Conservation (phyloP, 2,329 filamentous ascomycete genomes). For the Ramularia collo-cygni region DNA sequence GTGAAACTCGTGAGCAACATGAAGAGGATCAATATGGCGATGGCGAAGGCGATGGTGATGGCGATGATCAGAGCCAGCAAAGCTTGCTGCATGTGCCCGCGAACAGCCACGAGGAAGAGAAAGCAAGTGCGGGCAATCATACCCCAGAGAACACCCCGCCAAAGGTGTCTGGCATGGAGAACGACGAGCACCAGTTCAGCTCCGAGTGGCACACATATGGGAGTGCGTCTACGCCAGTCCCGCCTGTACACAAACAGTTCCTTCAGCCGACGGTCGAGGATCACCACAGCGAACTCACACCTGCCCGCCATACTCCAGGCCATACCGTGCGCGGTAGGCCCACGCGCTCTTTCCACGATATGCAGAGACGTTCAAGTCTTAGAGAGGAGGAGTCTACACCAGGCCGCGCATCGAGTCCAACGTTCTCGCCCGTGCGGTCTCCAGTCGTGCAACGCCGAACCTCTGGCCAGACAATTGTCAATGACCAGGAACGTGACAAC, state of each 20-base stretch:
- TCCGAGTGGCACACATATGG: constrained; percentile 28
- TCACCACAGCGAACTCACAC: constrained; percentile 29
- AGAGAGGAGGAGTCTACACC: constrained; percentile 16
- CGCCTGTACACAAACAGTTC: constrained; percentile 22
- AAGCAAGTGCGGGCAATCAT: constrained; percentile 21
- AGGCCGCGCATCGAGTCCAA: constrained; percentile 25
- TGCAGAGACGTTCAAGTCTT: constrained; percentile 2
- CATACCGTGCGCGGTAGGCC: constrained; percentile 8
- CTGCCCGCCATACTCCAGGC: constrained; percentile 15
- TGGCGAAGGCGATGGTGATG: too few species aligned
- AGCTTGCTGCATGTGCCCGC: constrained; percentile 34
- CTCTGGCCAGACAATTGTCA: constrained; percentile 4
- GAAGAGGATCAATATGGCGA: too few species aligned
- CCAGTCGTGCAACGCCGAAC: constrained; percentile 17
- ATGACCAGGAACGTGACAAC: constrained; percentile 13
- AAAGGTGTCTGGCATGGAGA: constrained; percentile 13
- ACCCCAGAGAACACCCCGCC: constrained; percentile 25
- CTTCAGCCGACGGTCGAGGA: constrained; percentile 31
- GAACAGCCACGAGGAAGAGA: constrained; percentile 12
- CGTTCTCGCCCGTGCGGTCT: constrained; percentile 24
- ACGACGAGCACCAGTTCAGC: constrained; percentile 18
- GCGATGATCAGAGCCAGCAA: constrained; percentile 64
- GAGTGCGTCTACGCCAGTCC: constrained; percentile 22
- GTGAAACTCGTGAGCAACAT: too few species aligned
- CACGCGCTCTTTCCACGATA: neutral